A percentile compares a stretch with the other conserved stretches of the same genome.
These are phyloP conservation scores for Hermanozyma aechmeae DNA, from an alignment of 805 yeast species.

Conservation along the genomic window DNA sequence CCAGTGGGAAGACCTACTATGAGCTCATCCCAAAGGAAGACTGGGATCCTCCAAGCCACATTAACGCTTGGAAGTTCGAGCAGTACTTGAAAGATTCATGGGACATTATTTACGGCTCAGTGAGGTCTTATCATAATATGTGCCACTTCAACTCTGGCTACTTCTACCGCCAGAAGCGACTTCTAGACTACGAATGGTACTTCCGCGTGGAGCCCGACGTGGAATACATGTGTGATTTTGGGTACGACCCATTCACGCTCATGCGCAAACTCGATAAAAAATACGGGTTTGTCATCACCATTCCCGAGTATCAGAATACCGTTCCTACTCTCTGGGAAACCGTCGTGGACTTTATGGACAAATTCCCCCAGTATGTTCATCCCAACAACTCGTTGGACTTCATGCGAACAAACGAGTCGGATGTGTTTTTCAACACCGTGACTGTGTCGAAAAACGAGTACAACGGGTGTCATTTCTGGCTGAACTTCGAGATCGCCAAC, in stretches of 20 bases:
- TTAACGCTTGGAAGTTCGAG: slow-evolving; percentile 20
- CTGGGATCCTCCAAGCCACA: slow-evolving; percentile 32
- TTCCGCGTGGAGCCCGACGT: slow-evolving; percentile 58
- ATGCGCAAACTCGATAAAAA: slow-evolving; percentile 33
- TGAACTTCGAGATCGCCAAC: slow-evolving; percentile 51
- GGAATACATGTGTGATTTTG: slow-evolving; percentile 46
- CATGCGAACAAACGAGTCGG: slow-evolving; percentile 34
- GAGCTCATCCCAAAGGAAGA: slow-evolving; percentile 31
- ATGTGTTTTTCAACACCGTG: slow-evolving; percentile 10
- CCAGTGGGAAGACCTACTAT: slow-evolving; percentile 31
- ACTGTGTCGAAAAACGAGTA: slow-evolving; percentile 22
- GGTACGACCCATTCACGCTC: slow-evolving; percentile 42
- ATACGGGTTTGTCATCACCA: slow-evolving; percentile 44
- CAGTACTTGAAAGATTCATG: slow-evolving; percentile 13
- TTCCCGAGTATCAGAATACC: slow-evolving; percentile 43
- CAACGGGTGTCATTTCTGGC: slow-evolving; percentile 72
- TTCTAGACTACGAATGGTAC: slow-evolving; percentile 42
- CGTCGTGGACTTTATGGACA: slow-evolving; percentile 35
- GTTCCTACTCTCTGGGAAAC: slow-evolving; percentile 44
- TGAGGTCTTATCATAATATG: slow-evolving; percentile 49
- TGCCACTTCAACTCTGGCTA: slow-evolving; percentile 70
- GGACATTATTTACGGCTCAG: slow-evolving; percentile 37
- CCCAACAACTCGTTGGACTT: slow-evolving; percentile 38
- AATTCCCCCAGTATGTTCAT: slow-evolving; percentile 37
- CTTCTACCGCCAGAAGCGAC: slow-evolving; percentile 38